Percentiles rank a stretch among this genome's conserved stretches.
phyloP scores from a whole-genome alignment of 2,329 filamentous ascomycete species.

The Aspergillus ibericus region DNA sequence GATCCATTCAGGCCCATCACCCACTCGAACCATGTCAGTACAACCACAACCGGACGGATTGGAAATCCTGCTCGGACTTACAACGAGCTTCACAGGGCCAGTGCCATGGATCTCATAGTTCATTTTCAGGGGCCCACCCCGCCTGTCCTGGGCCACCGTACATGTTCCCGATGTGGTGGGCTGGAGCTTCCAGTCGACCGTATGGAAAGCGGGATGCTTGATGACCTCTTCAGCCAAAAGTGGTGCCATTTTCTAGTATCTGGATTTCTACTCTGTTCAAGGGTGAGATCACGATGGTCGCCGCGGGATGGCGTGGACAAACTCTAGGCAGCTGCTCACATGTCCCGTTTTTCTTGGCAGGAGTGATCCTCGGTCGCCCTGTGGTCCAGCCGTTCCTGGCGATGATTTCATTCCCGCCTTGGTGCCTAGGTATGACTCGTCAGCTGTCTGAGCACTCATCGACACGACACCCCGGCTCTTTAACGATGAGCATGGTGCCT shows the following conservation, averaged over 20 bases:
- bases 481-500: too few relatives aligned
- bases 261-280: not conserved
- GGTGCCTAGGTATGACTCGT: not conserved
- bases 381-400: not conserved
- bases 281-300: not conserved
- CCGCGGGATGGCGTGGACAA: not conserved
- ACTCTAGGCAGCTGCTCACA: slow-evolving; percentile 1
- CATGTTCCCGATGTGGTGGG: slow-evolving; percentile 63
- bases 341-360: slow-evolving; percentile 2
- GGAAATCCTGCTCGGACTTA: slow-evolving; percentile 49
- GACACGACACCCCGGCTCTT: too few relatives aligned
- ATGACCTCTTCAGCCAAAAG: slow-evolving; percentile 34
- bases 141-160: slow-evolving; percentile 61
- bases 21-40: slow-evolving; percentile 53
- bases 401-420: not conserved
- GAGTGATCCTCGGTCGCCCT: not conserved
- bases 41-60: not conserved
- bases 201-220: slow-evolving; percentile 33
- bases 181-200: slow-evolving; percentile 51
- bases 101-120: slow-evolving; percentile 78
- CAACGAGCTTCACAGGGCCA: slow-evolving; percentile 70
- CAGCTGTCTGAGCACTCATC: not conserved
- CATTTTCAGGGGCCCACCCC: slow-evolving; percentile 73
- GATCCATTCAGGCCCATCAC: slow-evolving; percentile 76
- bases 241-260: slow-evolving; percentile 18